These are phyloP conservation scores for Alternaria ethzedia DNA, from an alignment of 2,329 filamentous ascomycete species.

Conservation along the genomic window DNA sequence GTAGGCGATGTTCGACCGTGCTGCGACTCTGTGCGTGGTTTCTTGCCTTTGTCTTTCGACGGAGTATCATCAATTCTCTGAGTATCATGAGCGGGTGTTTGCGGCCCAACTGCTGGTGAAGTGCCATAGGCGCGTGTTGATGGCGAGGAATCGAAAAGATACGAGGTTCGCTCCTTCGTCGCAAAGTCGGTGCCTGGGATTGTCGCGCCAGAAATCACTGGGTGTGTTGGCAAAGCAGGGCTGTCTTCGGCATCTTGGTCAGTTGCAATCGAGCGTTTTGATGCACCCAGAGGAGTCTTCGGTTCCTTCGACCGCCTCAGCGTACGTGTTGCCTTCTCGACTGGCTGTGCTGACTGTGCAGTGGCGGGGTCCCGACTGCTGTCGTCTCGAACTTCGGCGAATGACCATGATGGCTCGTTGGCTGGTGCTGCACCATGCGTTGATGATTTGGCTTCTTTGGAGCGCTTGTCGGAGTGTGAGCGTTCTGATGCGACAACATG, in stretches of 20 bases:
- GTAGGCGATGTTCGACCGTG: slow-evolving; percentile 18
- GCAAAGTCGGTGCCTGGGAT: slow-evolving; percentile 42
- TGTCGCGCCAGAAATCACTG: slow-evolving; percentile 15
- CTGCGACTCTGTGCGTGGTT: slow-evolving; percentile 4
- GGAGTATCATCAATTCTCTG: slow-evolving; percentile 14
- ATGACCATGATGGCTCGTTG: slow-evolving; percentile 45
- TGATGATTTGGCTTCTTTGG: slow-evolving; percentile 2
- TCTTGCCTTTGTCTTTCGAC: slow-evolving; percentile 17
- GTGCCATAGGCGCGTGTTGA: slow-evolving; percentile 43
- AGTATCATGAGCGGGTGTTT: slow-evolving; percentile 25
- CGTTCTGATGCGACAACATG: not conserved
- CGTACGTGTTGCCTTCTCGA: slow-evolving; percentile 20
- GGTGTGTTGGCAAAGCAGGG: slow-evolving; percentile 35
- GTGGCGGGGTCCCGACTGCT: slow-evolving; percentile 55
- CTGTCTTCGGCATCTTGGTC: slow-evolving; percentile 23
- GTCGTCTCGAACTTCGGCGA: slow-evolving; percentile 52
- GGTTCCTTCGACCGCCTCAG: slow-evolving; percentile 33
- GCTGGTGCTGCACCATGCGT: slow-evolving; percentile 12
- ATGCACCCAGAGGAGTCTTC: slow-evolving; percentile 22
- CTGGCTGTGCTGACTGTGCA: slow-evolving; percentile 40
- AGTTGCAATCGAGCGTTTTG: slow-evolving; percentile 10
- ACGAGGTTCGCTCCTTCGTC: slow-evolving; percentile 45
- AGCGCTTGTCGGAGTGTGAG: not conserved
- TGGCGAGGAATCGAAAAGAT: slow-evolving; percentile 47
- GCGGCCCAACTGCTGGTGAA: slow-evolving; percentile 29